phyloP scores from a whole-genome alignment of 2,329 filamentous ascomycete species.

The Monilinia fructicola region DNA sequence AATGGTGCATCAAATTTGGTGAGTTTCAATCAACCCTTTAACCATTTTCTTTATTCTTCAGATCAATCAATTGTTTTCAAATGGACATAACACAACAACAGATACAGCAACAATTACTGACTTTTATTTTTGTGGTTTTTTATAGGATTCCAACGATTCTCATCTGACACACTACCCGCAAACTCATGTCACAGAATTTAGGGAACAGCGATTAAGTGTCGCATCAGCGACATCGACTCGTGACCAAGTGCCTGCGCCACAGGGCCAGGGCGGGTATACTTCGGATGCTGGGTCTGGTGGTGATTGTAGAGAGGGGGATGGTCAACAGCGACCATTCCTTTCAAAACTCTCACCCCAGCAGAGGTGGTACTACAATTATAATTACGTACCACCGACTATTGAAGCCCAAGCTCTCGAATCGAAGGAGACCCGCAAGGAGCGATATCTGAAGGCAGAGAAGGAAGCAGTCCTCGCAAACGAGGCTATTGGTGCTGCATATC shows the following conservation, averaged over 20 bases:
- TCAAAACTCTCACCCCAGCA: no score
- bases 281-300: no score
- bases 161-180: no score
- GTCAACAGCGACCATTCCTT: no score
- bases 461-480: background rate
- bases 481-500: background rate
- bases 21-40: background rate
- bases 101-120: background rate
- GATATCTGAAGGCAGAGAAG: background rate
- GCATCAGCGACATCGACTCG: no score
- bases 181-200: no score
- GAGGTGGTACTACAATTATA: no score
- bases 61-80: background rate
- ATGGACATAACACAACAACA: background rate
- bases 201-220: no score
- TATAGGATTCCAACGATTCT: background rate
- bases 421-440: background rate
- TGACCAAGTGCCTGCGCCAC: no score
- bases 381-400: no score
- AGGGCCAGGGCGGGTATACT: no score
- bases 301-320: no score
- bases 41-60: background rate
- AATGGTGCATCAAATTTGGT: background rate
- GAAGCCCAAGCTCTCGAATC: background rate
- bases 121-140: background rate